A percentile compares a stretch with the other conserved stretches of the same genome.
These are phyloP conservation scores for Yamadazyma pseudoaaseri DNA, from an alignment of 1,139 yeast species.

Conservation along the genomic window DNA sequence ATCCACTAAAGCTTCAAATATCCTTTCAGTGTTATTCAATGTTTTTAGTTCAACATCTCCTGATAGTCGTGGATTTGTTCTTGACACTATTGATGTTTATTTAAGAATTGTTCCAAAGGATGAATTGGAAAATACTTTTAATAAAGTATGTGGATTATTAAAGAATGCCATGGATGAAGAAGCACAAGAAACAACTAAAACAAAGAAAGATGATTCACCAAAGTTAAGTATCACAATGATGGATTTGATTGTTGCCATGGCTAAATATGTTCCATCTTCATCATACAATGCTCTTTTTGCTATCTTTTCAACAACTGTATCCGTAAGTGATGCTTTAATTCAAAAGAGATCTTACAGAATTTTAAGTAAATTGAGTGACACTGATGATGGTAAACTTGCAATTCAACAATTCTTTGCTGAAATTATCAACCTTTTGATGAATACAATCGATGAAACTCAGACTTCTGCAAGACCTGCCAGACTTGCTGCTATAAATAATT, in stretches of 20 bases:
- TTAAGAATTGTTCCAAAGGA: slow-evolving; percentile 65
- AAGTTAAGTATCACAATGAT: slow-evolving; percentile 79
- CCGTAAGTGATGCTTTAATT: slow-evolving; percentile 53
- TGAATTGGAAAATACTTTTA: slow-evolving; percentile 74
- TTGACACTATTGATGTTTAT: slow-evolving; percentile 83
- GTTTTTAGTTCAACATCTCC: slow-evolving; percentile 86
- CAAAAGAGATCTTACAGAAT: slow-evolving; percentile 93
- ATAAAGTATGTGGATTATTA: slow-evolving; percentile 79
- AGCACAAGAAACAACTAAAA: slow-evolving; percentile 14
- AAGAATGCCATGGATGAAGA: slow-evolving; percentile 75
- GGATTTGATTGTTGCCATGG: slow-evolving; percentile 86
- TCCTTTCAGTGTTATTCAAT: slow-evolving; percentile 85
- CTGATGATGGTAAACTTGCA: slow-evolving; percentile 61
- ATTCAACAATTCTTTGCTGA: slow-evolving; percentile 51
- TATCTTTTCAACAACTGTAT: slow-evolving; percentile 71
- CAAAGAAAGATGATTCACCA: slow-evolving; percentile 28
- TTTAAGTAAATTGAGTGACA: slow-evolving; percentile 65
- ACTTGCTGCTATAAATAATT: slow-evolving; percentile 60
- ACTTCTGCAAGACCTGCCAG: slow-evolving; percentile 82
- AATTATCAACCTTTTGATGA: slow-evolving; percentile 59
- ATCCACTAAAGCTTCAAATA: slow-evolving; percentile 64
- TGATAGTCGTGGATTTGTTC: slow-evolving; percentile 77
- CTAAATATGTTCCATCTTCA: slow-evolving; percentile 71
- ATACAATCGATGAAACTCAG: slow-evolving; percentile 59
- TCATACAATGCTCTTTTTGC: slow-evolving; percentile 74